A percentile compares a stretch with the other conserved stretches of the same genome.
Evolutionary conservation across 2,329 filamentous ascomycete species (phyloP).

Genomic region (Colletotrichum tofieldiae): DNA sequence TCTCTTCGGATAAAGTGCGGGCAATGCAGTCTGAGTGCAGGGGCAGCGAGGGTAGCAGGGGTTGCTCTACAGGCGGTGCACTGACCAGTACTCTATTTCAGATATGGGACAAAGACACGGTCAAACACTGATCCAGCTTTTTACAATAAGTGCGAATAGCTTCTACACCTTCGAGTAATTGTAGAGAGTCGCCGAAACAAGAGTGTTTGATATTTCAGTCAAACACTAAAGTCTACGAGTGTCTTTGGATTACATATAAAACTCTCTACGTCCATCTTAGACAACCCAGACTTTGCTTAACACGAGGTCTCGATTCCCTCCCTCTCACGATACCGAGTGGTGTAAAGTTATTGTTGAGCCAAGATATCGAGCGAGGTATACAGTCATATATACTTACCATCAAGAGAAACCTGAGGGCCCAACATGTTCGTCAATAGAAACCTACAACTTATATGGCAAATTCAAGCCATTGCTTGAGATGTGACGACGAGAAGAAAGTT

Average conservation of each 20-base stretch:
- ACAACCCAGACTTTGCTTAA: not conserved
- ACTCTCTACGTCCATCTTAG: not conserved
- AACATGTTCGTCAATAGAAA: not conserved
- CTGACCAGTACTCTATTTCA: conserved; percentile 16
- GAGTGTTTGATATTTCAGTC: too few species aligned
- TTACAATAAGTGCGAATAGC: not conserved
- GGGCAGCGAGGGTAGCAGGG: not conserved
- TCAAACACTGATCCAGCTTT: not conserved
- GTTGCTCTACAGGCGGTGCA: not conserved
- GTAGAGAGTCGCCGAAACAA: too few species aligned
- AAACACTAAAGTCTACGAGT: not conserved
- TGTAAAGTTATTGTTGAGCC: not conserved
- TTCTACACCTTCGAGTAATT: not conserved
- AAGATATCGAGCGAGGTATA: not conserved
- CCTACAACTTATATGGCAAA: not conserved
- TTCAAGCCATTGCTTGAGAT: not conserved
- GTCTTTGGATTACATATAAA: not conserved
- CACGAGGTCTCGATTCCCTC: too few species aligned
- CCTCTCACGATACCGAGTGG: too few species aligned
- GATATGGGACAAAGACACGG: not conserved
- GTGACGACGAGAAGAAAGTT: not conserved
- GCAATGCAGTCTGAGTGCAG: not conserved
- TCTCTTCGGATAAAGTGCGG: conserved; percentile 21
- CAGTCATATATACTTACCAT: not conserved
- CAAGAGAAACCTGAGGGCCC: not conserved